Evolutionary conservation across 1,139 yeast species (phyloP).

Genomic region (Yamadazyma aaseri): DNA sequence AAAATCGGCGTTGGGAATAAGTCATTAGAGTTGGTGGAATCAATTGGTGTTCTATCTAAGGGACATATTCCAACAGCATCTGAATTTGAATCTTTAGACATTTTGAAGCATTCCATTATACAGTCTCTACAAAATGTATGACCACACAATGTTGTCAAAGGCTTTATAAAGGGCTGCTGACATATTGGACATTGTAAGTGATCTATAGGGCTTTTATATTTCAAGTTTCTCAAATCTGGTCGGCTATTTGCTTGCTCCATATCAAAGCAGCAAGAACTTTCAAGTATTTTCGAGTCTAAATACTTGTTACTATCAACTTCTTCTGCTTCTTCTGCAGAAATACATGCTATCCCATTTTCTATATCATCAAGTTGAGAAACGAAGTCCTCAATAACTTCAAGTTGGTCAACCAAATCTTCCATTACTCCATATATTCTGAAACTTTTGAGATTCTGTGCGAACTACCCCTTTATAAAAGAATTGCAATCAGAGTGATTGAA

Average conservation of each 20-base stretch:
- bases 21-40: conserved; percentile 37
- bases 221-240: conserved; percentile 36
- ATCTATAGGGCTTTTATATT: conserved; percentile 42
- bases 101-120: conserved; percentile 45
- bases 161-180: conserved; percentile 54
- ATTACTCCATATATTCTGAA: conserved; percentile 1
- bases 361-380: not conserved
- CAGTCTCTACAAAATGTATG: conserved; percentile 59
- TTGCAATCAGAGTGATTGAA: no score
- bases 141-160: conserved; percentile 58
- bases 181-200: conserved; percentile 60
- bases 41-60: conserved; percentile 56
- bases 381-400: conserved; percentile 1
- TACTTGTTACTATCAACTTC: not conserved
- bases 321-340: no score
- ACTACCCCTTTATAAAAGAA: no score
- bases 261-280: not conserved
- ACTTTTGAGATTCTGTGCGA: no score
- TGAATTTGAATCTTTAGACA: conserved; percentile 20
- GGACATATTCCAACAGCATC: conserved; percentile 51
- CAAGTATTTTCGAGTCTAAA: not conserved
- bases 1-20: conserved; percentile 62
- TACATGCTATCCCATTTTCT: not conserved
- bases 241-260: conserved; percentile 1
- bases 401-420: conserved; percentile 1